Conservation (phyloP, 1,284 basidiomycete genomes). For the Ceratobasidium sp. region DNA sequence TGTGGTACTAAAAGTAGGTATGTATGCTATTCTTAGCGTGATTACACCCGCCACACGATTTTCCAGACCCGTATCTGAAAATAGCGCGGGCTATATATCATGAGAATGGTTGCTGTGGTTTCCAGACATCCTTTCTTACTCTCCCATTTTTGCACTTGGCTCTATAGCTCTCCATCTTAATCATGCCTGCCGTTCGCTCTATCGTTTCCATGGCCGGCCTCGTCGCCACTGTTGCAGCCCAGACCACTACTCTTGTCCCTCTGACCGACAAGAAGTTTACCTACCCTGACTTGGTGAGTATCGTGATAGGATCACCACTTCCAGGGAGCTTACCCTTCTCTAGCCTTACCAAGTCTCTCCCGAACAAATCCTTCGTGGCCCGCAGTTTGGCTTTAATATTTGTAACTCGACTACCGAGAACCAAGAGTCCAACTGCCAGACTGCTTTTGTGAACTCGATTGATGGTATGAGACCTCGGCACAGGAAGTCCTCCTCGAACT, state of each 20-base stretch:
- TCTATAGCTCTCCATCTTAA: constrained; percentile 16
- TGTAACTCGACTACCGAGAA: constrained; percentile 49
- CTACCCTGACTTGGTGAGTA: constrained; percentile 13
- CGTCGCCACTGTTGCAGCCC: constrained; percentile 23
- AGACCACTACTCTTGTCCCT: background rate
- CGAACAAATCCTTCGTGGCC: constrained; percentile 33
- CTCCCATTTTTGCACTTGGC: constrained; percentile 7
- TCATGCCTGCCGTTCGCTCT: constrained; percentile 34
- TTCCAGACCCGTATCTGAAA: constrained; percentile 22
- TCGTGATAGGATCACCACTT: background rate
- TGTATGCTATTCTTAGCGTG: constrained; percentile 10
- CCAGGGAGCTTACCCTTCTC: background rate
- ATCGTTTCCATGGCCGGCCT: constrained; percentile 32
- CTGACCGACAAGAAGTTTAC: constrained; percentile 28
- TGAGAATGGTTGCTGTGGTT: constrained; percentile 26
- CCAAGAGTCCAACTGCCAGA: constrained; percentile 47
- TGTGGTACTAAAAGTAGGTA: background rate
- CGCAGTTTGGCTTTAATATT: constrained; percentile 45
- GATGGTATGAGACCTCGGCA: background rate
- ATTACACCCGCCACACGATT: background rate
- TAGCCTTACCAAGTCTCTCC: constrained; percentile 40
- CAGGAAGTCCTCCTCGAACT: background rate
- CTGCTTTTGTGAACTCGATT: constrained; percentile 39
- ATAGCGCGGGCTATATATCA: constrained; percentile 29
- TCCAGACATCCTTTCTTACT: constrained; percentile 15